Base-by-base conservation (phyloP, 768 basidiomycete species). In the Lentinula raphanica region DNA sequence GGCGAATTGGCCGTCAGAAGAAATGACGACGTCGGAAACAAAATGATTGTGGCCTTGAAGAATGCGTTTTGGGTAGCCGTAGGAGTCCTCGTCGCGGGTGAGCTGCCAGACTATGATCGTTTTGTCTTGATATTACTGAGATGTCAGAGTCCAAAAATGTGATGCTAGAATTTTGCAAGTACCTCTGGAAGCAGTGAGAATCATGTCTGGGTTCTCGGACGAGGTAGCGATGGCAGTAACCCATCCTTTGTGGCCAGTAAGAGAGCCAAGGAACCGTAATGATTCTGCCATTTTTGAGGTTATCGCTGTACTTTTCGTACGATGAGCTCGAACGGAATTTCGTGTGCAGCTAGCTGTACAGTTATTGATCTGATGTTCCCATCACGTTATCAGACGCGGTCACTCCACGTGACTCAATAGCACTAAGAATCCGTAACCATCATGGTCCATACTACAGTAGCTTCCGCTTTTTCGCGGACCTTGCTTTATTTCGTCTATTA, bases 41-140 rank as follows among this genome's bases (percentile, higher is more conserved):
- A 98, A 98, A 82, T 97, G 96, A 79, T 98, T 98, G 83, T 99
- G 97, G 62, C 97, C 96, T 72, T 93, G 90, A 60, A 99, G 88
- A 69, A 98, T 92, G 71, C 90, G 88, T 81, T 98, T 98, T 61
- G 97, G 96, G 80, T 87, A 95, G 58, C 97, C 97, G 73, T 95
- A 97, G 49, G 85, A 76, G 64, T 89, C 86, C 64, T 94, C 90
- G 60, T 91, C 90, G 64, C 97, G 92, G 66, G 96, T 97, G 71
- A 99, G 81, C 73, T 94, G 90, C 97, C 97, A 99, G 71, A 98
- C 94, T 72, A 99, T 98, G 81, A 98, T 92, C 57, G 94, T 97
- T 86, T 97, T 98, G 89, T 99, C 97, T 96, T 72, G 62, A 63
- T 62, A 64, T 63, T 44, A 59, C 49, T 55, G 64, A 66, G 42